These are phyloP conservation scores for Fusarium tricinctum DNA, from an alignment of 2,329 filamentous ascomycete genomes.

Conservation along the genomic window DNA sequence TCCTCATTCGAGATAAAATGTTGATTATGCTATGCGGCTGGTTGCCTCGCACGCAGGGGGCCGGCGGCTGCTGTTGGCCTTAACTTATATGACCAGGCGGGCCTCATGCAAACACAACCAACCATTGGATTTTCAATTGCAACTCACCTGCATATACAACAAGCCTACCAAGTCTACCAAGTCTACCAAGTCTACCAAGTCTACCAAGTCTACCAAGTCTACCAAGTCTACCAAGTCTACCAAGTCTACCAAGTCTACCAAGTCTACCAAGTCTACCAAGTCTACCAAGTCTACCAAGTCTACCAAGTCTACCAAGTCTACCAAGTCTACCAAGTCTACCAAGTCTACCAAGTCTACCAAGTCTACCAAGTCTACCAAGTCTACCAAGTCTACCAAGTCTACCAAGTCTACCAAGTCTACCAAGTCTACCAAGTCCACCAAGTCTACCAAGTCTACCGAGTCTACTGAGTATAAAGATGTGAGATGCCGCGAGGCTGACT, in stretches of 20 bases:
- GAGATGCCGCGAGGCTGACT: neutral
- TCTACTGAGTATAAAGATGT: neutral
- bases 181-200: neutral
- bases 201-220: neutral
- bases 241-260: neutral
- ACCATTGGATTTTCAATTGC: neutral
- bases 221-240: neutral
- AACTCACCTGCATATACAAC: neutral
- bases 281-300: neutral
- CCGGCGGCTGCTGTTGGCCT: slow-evolving; percentile 22
- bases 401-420: neutral
- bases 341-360: neutral
- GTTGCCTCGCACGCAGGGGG: slow-evolving; percentile 13
- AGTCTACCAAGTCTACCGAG: neutral
- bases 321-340: neutral
- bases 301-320: neutral
- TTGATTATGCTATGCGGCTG: neutral
- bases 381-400: neutral
- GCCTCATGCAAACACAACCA: slow-evolving; percentile 15
- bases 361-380: neutral
- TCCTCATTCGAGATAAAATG: neutral
- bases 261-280: neutral
- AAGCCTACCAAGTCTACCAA: neutral
- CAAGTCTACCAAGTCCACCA: neutral
- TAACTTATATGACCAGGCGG: neutral